phyloP scores from a whole-genome alignment of 2,329 filamentous ascomycete genomes.

The Talaromyces sp. region DNA sequence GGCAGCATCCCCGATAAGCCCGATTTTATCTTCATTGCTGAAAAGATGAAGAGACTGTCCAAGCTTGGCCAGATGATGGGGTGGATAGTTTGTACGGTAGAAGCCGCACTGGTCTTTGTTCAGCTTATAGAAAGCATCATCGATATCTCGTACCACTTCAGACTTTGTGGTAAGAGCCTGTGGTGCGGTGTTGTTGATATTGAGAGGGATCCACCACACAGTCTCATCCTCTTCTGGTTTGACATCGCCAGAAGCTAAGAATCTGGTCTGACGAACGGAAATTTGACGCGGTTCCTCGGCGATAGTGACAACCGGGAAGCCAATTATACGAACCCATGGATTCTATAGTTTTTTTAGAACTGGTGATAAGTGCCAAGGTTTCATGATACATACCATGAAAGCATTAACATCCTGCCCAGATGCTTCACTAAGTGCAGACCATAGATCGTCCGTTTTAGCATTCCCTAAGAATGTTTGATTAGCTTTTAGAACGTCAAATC shows the following conservation, averaged over 20 bases:
- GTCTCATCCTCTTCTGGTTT: slow-evolving; percentile 87
- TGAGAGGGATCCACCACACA: slow-evolving; percentile 92
- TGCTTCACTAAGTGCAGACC: slow-evolving; percentile 79
- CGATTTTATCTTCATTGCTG: slow-evolving; percentile 84
- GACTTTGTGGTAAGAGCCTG: slow-evolving; percentile 70
- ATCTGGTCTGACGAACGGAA: slow-evolving; percentile 76
- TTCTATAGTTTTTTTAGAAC: slow-evolving; percentile 38
- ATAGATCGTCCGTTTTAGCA: slow-evolving; percentile 86
- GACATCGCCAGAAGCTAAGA: slow-evolving; percentile 86
- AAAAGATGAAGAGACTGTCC: slow-evolving; percentile 71
- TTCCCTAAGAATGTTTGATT: slow-evolving; percentile 44
- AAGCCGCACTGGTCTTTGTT: slow-evolving; percentile 86
- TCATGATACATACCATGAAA: slow-evolving; percentile 61
- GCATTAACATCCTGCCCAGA: slow-evolving; percentile 80
- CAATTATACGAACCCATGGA: slow-evolving; percentile 92
- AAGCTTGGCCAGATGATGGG: slow-evolving; percentile 74
- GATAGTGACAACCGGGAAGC: slow-evolving; percentile 84
- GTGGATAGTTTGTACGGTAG: slow-evolving; percentile 90
- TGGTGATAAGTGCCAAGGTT: neutral
- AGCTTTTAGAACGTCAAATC: neutral
- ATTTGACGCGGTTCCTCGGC: slow-evolving; percentile 79
- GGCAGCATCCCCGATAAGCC: slow-evolving; percentile 81
- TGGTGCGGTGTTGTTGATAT: slow-evolving; percentile 64
- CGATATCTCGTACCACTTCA: slow-evolving; percentile 61
- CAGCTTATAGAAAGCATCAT: slow-evolving; percentile 87